Percentiles rank a stretch among this genome's conserved stretches.
Evolutionary conservation across 164 flowering plant genomes (phyloP).

Genomic region (Vitis amurensis): DNA sequence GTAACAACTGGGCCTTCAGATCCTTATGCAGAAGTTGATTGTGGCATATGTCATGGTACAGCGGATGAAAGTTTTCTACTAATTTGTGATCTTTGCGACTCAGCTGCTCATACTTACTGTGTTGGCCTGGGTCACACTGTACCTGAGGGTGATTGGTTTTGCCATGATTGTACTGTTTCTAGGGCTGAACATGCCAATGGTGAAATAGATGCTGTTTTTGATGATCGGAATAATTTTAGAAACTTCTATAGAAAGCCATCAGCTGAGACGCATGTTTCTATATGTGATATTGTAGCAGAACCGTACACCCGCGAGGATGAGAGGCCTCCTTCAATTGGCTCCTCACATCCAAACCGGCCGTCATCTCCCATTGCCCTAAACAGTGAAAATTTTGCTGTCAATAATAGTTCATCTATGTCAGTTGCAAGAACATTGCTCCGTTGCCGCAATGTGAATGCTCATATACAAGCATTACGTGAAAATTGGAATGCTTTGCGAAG

Average conservation of each 20-base stretch:
- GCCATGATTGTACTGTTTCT: conserved; percentile 58
- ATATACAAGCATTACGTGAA: conserved; percentile 52
- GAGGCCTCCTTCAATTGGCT: conserved; percentile 1
- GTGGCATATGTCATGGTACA: conserved; percentile 46
- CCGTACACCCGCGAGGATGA: conserved; percentile 10
- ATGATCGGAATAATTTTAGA: background rate
- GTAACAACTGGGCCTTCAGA: conserved; percentile 40
- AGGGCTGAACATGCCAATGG: conserved; percentile 42
- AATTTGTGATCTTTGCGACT: conserved; percentile 82
- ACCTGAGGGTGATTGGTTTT: conserved; percentile 89
- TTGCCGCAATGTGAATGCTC: conserved; percentile 51
- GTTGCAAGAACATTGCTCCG: conserved; percentile 45
- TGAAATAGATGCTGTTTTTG: conserved; percentile 15
- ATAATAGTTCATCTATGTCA: conserved; percentile 11
- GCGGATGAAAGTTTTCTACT: conserved; percentile 55
- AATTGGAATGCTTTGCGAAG: conserved; percentile 62
- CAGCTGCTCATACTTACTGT: conserved; percentile 77
- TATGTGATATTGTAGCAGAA: conserved; percentile 46
- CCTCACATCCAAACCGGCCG: conserved; percentile 2
- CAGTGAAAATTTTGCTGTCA: conserved; percentile 2
- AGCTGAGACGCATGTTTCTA: conserved; percentile 28
- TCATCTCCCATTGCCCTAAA: conserved; percentile 6
- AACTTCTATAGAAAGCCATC: background rate
- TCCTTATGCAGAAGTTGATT: conserved; percentile 43
- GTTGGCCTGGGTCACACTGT: conserved; percentile 71